Percentiles rank a stretch among this genome's conserved stretches.
Evolutionary conservation across 75 land plant genomes (phyloP).

Genomic region (Larix kaempferi): DNA sequence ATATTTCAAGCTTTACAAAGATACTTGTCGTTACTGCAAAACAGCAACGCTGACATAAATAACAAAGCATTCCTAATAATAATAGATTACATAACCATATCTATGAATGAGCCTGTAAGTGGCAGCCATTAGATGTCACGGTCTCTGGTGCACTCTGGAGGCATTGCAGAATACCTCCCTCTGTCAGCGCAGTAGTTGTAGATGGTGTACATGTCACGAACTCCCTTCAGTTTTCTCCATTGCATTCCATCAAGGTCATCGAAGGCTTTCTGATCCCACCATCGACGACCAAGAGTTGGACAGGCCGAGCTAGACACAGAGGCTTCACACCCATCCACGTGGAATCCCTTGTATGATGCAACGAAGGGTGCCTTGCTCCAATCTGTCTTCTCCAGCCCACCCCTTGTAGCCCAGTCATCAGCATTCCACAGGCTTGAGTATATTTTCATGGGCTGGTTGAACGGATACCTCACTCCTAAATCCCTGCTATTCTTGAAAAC

Average conservation of each 20-base stretch:
- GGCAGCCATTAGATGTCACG: conserved; percentile 9
- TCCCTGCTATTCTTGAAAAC: conserved; percentile 51
- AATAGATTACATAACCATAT: no score
- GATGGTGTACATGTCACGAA: conserved; percentile 25
- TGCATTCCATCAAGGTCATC: conserved; percentile 22
- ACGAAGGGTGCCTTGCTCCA: conserved; percentile 50
- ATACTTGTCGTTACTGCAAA: no score
- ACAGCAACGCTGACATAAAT: no score
- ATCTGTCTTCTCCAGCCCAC: conserved; percentile 50
- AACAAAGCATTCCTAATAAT: no score
- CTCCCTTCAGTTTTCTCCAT: conserved; percentile 17
- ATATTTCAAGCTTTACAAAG: no score
- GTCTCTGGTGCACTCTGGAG: conserved; percentile 28
- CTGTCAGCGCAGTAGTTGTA: conserved; percentile 49
- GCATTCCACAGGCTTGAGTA: conserved; percentile 63
- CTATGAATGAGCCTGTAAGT: no score
- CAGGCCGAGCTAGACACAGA: conserved; percentile 12
- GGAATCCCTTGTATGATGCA: conserved; percentile 37
- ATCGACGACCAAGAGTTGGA: conserved; percentile 21
- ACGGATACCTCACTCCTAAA: conserved; percentile 46
- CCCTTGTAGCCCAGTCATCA: conserved; percentile 57
- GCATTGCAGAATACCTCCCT: conserved; percentile 16
- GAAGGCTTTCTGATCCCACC: conserved; percentile 42
- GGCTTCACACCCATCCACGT: conserved; percentile 45
- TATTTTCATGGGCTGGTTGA: conserved; percentile 50